phyloP scores from a whole-genome alignment of 257 asterid species.

The Solanum chiquidenum region DNA sequence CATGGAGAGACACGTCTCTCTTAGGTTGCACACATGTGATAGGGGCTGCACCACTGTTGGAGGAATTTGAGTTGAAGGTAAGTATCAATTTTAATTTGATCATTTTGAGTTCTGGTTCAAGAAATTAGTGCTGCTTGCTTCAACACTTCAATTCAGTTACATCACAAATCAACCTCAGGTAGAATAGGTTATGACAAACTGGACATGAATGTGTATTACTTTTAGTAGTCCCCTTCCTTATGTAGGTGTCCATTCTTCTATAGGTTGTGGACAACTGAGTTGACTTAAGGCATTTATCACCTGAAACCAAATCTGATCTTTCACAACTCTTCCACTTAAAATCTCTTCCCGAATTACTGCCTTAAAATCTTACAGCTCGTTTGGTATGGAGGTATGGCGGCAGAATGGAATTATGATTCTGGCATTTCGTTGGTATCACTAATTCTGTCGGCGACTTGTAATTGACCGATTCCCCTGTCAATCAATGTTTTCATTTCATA shows the following conservation, averaged over 20 bases:
- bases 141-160: background rate
- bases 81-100: background rate
- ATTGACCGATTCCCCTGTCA: background rate
- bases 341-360: background rate
- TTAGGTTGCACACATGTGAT: background rate
- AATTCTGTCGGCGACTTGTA: background rate
- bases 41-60: background rate
- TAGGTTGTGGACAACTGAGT: background rate
- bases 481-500: background rate
- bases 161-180: background rate
- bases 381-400: background rate
- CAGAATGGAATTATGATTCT: background rate
- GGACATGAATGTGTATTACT: background rate
- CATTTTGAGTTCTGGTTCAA: background rate
- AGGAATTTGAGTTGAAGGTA: background rate
- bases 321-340: background rate
- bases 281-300: background rate
- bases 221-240: background rate
- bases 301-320: background rate
- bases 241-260: background rate
- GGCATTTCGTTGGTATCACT: background rate
- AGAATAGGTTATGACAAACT: background rate
- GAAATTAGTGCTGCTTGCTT: background rate
- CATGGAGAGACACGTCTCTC: background rate
- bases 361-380: background rate